These are phyloP conservation scores for Cucumis cinereus DNA, from an alignment of 306 rosid genomes.

Conservation along the genomic window DNA sequence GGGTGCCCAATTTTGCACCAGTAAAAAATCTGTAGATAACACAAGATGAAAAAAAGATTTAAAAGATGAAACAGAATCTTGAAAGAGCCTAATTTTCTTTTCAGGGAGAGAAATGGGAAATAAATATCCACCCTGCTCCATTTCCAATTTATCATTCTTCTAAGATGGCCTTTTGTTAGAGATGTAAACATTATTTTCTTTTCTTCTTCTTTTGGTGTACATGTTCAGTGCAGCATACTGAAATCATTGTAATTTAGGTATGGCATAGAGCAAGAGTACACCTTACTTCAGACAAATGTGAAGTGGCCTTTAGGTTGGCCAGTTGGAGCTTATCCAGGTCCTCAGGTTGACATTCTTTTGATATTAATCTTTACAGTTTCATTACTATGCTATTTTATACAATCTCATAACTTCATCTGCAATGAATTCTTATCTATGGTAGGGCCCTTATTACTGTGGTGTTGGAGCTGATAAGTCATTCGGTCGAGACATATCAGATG, in stretches of 20 bases:
- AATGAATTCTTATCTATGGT: not conserved
- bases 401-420: not conserved
- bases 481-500: conserved; percentile 98
- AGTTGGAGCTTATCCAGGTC: conserved; percentile 95
- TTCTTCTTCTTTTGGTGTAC: not conserved
- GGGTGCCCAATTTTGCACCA: too few relatives aligned
- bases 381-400: not conserved
- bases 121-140: not conserved
- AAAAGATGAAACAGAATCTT: too few relatives aligned
- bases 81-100: not conserved
- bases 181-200: not conserved
- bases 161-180: not conserved
- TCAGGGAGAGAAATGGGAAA: not conserved
- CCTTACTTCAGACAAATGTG: conserved; percentile 80
- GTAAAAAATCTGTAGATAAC: too few relatives aligned
- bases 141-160: not conserved
- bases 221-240: not conserved
- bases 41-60: too few relatives aligned
- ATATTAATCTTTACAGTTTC: not conserved
- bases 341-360: conserved; percentile 52
- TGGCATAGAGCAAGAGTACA: conserved; percentile 99
- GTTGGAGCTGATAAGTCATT: conserved; percentile 98
- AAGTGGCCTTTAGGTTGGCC: conserved; percentile 99
- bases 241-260: conserved; percentile 33
- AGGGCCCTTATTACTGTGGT: conserved; percentile 95